Base-by-base conservation (phyloP, 441 rosid genomes). In the Cnidoscolus chayamansa region DNA sequence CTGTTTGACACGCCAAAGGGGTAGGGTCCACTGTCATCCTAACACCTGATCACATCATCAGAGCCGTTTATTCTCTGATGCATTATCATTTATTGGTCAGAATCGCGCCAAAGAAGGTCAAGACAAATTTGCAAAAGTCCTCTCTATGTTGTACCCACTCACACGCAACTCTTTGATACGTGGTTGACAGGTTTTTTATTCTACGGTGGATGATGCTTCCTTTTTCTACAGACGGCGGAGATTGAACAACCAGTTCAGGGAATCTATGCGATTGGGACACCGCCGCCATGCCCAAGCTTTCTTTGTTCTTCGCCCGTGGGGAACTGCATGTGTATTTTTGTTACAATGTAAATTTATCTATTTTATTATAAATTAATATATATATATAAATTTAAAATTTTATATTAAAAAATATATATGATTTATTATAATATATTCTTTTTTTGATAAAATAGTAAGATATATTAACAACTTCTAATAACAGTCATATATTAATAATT, bases 261-360 rank as follows among this genome's bases (percentile, higher is more conserved):
- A 75, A 77, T 77, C 83, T 65, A 31, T 77, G 71, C 19, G 79
- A 74, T 64, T 70, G 76, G 63, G 83, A 82, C 77, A 47, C 77
- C 80, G 78, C 78, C 80, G 78, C 81, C 78, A 31, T 17, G 59
- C 31, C 47, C 25, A 25, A 25, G 25, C 25, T 25, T 25, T 25
- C 25, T 25, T 25, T 25, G 25, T 25, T 25, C 25, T 25, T 25
- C 25, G 25, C 25, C 25, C 25, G 25, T 25, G 25, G 25, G 25
- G 25, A 25, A 25, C 25, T 25, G 25, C 25, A 25, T 25, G 25
- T 25, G 25, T 25, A 25, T 25, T 25, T 25, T 25, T 25, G 25
- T 25, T 25, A 25, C 25, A 25, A 25, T 25, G 25, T 25, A 25
- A 25, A 12, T 40, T 25, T 25, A 4, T 19, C 13, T 56, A 0